A percentile compares a stretch with the other conserved stretches of the same genome.
These are phyloP conservation scores for Urochloa ruziziensis DNA, from an alignment of 176 grass and related monocot species.

Conservation along the genomic window DNA sequence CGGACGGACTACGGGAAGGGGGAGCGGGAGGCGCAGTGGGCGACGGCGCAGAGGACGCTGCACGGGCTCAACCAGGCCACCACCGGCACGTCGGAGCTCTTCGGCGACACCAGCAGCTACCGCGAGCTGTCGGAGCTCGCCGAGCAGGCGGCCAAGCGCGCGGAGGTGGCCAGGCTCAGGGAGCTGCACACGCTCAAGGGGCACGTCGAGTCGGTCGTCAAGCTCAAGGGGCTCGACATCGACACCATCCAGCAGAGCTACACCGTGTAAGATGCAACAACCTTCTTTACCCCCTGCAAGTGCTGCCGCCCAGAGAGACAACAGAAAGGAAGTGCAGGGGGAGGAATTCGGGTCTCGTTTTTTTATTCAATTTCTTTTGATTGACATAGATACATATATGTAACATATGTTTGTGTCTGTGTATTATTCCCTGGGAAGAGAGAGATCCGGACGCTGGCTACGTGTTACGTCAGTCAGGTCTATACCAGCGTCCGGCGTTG, in stretches of 20 bases:
- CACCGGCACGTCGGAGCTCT: constrained; percentile 33
- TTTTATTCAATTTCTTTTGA: neutral
- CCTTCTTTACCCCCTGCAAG: no score
- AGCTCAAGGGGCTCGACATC: constrained; percentile 66
- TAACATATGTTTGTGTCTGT: neutral
- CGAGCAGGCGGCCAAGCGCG: constrained; percentile 81
- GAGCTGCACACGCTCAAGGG: constrained; percentile 69
- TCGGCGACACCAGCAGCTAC: constrained; percentile 51
- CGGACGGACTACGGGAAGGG: constrained; percentile 77
- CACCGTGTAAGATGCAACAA: constrained; percentile 34
- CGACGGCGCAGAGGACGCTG: constrained; percentile 71
- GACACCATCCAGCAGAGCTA: constrained; percentile 62
- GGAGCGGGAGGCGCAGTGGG: constrained; percentile 96
- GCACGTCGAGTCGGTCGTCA: constrained; percentile 53
- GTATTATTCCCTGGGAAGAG: neutral
- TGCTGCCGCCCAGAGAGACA: no score
- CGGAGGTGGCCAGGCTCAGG: constrained; percentile 70
- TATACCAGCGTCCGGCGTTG: neutral
- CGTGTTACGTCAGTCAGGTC: neutral
- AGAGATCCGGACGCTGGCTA: neutral
- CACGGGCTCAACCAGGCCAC: constrained; percentile 63
- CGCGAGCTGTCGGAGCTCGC: constrained; percentile 89
- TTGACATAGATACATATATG: neutral
- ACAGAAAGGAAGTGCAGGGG: neutral
- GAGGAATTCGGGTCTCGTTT: neutral